Evolutionary conservation across 2,329 filamentous ascomycete species (phyloP).

Genomic region (Sporothrix mexicana): DNA sequence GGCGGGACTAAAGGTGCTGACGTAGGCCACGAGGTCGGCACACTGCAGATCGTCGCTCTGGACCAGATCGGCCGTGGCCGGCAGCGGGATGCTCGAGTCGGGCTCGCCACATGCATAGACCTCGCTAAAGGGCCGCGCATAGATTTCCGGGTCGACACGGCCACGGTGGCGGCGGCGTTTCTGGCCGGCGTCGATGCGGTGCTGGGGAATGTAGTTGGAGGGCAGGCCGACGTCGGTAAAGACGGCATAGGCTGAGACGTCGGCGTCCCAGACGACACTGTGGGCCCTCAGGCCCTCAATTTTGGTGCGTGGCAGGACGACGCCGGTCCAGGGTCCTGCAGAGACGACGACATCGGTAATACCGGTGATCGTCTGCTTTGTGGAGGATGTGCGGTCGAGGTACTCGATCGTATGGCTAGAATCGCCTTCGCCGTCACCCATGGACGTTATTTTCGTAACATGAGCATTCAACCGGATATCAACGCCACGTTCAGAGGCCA

Average conservation of each 20-base stretch:
- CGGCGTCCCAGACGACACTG: slow-evolving; percentile 67
- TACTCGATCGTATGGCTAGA: slow-evolving; percentile 62
- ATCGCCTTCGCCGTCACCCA: slow-evolving; percentile 38
- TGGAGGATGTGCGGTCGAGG: slow-evolving; percentile 54
- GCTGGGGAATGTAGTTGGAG: slow-evolving; percentile 62
- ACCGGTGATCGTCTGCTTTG: slow-evolving; percentile 47
- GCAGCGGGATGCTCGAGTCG: slow-evolving; percentile 75
- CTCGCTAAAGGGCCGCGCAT: slow-evolving; percentile 84
- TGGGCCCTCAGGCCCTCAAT: slow-evolving; percentile 67
- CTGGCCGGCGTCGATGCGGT: slow-evolving; percentile 55
- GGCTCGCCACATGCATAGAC: slow-evolving; percentile 94
- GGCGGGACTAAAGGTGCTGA: slow-evolving; percentile 67
- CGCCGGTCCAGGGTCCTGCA: slow-evolving; percentile 68
- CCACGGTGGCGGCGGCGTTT: slow-evolving; percentile 61
- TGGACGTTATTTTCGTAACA: slow-evolving; percentile 68
- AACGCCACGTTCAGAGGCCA: slow-evolving; percentile 73
- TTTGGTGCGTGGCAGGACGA: slow-evolving; percentile 62
- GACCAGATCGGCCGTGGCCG: slow-evolving; percentile 76
- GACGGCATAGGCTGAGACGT: slow-evolving; percentile 74
- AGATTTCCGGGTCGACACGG: slow-evolving; percentile 86
- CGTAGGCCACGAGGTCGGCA: slow-evolving; percentile 83
- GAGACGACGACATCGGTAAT: slow-evolving; percentile 62
- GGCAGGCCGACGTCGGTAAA: slow-evolving; percentile 88
- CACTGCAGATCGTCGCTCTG: slow-evolving; percentile 76
- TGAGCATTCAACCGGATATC: slow-evolving; percentile 69